Conservation (phyloP, 495 filamentous ascomycete genomes). For the Usnea hakonensis region DNA sequence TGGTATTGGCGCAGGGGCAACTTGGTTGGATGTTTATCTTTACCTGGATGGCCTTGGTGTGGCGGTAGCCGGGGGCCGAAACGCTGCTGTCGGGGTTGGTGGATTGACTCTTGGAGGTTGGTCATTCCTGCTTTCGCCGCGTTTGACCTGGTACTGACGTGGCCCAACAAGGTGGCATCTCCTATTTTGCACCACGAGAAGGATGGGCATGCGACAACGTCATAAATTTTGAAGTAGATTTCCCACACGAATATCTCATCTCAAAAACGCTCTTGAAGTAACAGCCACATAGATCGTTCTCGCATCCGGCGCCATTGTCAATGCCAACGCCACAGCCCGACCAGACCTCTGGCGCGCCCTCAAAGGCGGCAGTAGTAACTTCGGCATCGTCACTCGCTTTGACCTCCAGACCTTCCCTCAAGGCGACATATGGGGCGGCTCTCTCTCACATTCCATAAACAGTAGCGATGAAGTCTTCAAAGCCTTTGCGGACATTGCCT, state of each 20-base stretch:
- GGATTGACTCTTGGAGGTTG: slow-evolving; percentile 35
- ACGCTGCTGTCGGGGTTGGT: slow-evolving; percentile 35
- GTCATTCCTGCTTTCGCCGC: no score
- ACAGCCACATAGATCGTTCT: slow-evolving; percentile 29
- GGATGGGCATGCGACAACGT: slow-evolving; percentile 33
- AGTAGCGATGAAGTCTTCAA: slow-evolving; percentile 10
- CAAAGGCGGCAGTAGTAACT: slow-evolving; percentile 35
- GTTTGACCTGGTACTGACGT: neutral
- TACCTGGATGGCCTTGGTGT: slow-evolving; percentile 39
- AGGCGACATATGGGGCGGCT: slow-evolving; percentile 37
- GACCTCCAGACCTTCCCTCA: slow-evolving; percentile 26
- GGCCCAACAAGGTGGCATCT: slow-evolving; percentile 24
- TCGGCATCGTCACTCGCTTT: slow-evolving; percentile 36
- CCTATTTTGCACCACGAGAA: slow-evolving; percentile 26
- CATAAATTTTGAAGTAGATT: slow-evolving; percentile 17
- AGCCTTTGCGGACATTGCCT: slow-evolving; percentile 4
- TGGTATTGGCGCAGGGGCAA: slow-evolving; percentile 35
- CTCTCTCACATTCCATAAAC: slow-evolving; percentile 3
- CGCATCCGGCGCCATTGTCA: slow-evolving; percentile 28
- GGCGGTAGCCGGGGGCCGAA: slow-evolving; percentile 43
- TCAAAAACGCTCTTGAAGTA: neutral
- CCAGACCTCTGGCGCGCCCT: slow-evolving; percentile 31
- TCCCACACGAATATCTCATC: neutral
- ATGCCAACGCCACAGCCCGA: slow-evolving; percentile 26
- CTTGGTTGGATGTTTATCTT: slow-evolving; percentile 42